Percentiles rank a stretch among this genome's conserved stretches.
phyloP scores from a whole-genome alignment of 495 filamentous ascomycete genomes.

The Poronia punctata region DNA sequence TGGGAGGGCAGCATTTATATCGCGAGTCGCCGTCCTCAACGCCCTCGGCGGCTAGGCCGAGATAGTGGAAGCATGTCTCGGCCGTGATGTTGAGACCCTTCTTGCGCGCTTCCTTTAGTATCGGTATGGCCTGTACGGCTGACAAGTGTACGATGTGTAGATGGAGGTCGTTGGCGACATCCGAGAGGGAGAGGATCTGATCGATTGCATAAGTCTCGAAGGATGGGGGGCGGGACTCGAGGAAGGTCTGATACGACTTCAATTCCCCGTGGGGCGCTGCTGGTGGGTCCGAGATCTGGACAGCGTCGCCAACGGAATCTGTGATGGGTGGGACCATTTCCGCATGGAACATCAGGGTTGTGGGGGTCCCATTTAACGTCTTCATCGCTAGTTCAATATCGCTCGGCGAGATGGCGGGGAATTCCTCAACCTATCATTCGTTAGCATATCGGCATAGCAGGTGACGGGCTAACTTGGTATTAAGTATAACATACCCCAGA shows the following conservation, averaged over 20 bases:
- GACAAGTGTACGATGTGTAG: constrained; percentile 95
- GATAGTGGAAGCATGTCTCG: constrained; percentile 97
- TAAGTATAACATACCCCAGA: constrained; percentile 90
- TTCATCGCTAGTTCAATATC: constrained; percentile 77
- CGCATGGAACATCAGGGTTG: constrained; percentile 96
- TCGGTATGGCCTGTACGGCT: constrained; percentile 83
- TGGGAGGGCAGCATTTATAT: constrained; percentile 97
- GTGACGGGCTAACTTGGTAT: not conserved
- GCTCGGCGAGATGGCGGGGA: constrained; percentile 74
- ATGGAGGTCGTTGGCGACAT: constrained; percentile 72
- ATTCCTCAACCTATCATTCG: constrained; percentile 75
- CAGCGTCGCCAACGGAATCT: constrained; percentile 71
- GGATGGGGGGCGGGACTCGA: constrained; percentile 79
- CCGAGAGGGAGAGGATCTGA: constrained; percentile 74
- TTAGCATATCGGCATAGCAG: not conserved
- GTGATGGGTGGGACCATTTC: constrained; percentile 93
- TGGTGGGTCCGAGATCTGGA: constrained; percentile 66
- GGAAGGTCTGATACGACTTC: constrained; percentile 79
- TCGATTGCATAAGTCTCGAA: constrained; percentile 91
- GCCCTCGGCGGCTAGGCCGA: constrained; percentile 81
- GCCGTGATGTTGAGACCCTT: constrained; percentile 84
- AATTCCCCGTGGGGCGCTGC: constrained; percentile 68
- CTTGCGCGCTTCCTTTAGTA: constrained; percentile 74
- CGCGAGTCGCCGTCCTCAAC: constrained; percentile 86
- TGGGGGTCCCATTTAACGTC: constrained; percentile 66